A percentile compares a stretch with the other conserved stretches of the same genome.
Conservation (phyloP, 768 basidiomycete species). For the Wakefieldia striispora region DNA sequence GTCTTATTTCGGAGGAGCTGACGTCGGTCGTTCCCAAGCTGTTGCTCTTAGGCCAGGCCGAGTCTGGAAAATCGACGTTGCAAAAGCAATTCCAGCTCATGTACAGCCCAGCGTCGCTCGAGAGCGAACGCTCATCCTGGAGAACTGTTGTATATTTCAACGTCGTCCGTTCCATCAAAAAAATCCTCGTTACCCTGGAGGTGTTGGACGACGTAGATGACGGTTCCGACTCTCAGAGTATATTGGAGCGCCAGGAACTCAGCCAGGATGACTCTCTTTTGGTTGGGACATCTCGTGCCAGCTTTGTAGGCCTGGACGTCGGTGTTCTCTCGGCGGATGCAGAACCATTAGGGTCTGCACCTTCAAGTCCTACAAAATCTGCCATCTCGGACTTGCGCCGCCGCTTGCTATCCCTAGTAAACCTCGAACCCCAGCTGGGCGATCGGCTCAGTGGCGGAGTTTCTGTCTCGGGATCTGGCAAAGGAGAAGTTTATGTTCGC, state of each 20-base stretch:
- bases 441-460: constrained; percentile 75
- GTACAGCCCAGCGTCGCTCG: constrained; percentile 70
- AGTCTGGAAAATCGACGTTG: constrained; percentile 75
- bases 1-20: constrained; percentile 1
- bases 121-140: constrained; percentile 70
- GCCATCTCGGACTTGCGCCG: constrained; percentile 54
- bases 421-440: constrained; percentile 61
- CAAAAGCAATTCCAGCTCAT: constrained; percentile 82
- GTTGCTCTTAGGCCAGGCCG: constrained; percentile 74
- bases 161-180: constrained; percentile 66
- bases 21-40: constrained; percentile 42
- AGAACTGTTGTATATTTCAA: constrained; percentile 75
- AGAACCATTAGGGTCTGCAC: constrained; percentile 10
- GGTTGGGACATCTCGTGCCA: constrained; percentile 11
- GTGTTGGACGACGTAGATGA: constrained; percentile 60
- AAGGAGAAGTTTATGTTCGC: constrained; percentile 72
- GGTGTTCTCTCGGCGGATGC: constrained; percentile 9
- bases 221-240: constrained; percentile 41
- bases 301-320: constrained; percentile 8
- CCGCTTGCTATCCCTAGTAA: constrained; percentile 58
- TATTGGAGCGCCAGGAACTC: constrained; percentile 32
- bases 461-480: constrained; percentile 71
- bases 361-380: constrained; percentile 22
- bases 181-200: constrained; percentile 63
- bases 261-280: constrained; percentile 22